phyloP scores from a whole-genome alignment of 352 stramenopile species.

The Globisporangium radiosum region DNA sequence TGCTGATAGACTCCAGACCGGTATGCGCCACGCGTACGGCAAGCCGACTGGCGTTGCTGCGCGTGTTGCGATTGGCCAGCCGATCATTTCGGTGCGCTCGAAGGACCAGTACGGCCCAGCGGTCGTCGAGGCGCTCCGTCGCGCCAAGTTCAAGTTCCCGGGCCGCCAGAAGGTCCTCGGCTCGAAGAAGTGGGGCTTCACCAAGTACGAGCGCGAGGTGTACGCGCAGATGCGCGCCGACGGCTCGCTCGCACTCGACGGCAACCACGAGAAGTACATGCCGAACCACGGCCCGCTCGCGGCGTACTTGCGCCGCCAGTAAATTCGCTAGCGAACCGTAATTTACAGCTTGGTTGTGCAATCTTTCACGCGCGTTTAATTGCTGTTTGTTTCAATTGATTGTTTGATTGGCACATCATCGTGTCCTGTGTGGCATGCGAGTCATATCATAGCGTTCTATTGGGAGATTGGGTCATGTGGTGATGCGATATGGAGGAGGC shows the following conservation, averaged over 20 bases:
- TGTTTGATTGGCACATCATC: too few species aligned
- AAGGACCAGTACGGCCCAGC: conserved; percentile 94
- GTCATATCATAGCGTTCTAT: too few species aligned
- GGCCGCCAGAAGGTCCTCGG: conserved; percentile 99
- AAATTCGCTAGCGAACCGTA: conserved; percentile 11
- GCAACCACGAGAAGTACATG: conserved; percentile 98
- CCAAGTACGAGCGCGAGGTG: conserved; percentile 97
- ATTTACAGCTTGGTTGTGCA: background rate
- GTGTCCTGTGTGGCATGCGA: too few species aligned
- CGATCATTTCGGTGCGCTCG: conserved; percentile 96
- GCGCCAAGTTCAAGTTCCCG: conserved; percentile 99
- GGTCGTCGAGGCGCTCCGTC: conserved; percentile 96
- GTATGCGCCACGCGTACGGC: conserved; percentile 99
- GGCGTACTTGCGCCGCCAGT: conserved; percentile 27
- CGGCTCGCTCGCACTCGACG: conserved; percentile 91
- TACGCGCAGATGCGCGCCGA: conserved; percentile 95
- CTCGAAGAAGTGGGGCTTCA: conserved; percentile 99
- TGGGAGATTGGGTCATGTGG: too few species aligned
- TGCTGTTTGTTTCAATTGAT: too few species aligned
- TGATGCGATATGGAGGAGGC: too few species aligned
- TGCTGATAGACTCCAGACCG: conserved; percentile 96
- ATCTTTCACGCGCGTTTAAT: background rate
- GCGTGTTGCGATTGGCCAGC: conserved; percentile 98
- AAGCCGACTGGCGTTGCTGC: conserved; percentile 98
- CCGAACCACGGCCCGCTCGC: conserved; percentile 80